phyloP scores from a whole-genome alignment of 352 stramenopile genomes.

The Pythium brachiatum region DNA sequence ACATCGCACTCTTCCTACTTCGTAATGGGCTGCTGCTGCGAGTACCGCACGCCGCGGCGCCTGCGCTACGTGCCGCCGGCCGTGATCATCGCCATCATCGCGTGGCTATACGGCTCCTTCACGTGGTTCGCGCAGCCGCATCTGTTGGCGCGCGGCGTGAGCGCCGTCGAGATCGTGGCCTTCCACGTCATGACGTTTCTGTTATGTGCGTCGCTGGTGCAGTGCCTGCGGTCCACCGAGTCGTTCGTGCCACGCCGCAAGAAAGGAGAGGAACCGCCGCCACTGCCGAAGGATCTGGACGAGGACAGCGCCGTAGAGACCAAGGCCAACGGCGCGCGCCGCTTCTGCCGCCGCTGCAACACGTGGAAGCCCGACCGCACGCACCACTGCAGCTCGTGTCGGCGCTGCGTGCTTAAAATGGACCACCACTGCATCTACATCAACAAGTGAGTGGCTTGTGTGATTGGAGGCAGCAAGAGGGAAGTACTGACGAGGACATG shows the following conservation, averaged over 20 bases:
- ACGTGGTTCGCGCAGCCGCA: conserved; percentile 47
- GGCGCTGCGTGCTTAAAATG: conserved; percentile 84
- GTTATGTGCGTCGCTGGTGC: conserved; percentile 53
- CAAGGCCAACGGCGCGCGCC: conserved; percentile 67
- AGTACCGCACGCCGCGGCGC: conserved; percentile 44
- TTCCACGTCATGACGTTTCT: conserved; percentile 62
- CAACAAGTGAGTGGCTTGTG: conserved; percentile 66
- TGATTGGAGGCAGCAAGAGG: background rate
- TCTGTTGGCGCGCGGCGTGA: conserved; percentile 32
- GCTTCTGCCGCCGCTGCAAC: conserved; percentile 77
- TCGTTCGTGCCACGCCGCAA: conserved; percentile 50
- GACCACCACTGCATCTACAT: conserved; percentile 89
- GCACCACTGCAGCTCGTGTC: conserved; percentile 81
- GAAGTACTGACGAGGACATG: background rate
- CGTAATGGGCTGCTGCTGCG: conserved; percentile 64
- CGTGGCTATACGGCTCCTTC: conserved; percentile 67
- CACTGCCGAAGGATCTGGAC: background rate
- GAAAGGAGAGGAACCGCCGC: conserved; percentile 16
- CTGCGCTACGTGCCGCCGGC: conserved; percentile 59
- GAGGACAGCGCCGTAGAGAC: conserved; percentile 37
- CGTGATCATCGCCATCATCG: conserved; percentile 50
- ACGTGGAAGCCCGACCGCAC: conserved; percentile 73
- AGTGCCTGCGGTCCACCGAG: conserved; percentile 51
- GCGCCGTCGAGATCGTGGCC: conserved; percentile 32
- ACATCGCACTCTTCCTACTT: no score